phyloP scores from a whole-genome alignment of 179 eudicot species.

The Beta macrorhiza region DNA sequence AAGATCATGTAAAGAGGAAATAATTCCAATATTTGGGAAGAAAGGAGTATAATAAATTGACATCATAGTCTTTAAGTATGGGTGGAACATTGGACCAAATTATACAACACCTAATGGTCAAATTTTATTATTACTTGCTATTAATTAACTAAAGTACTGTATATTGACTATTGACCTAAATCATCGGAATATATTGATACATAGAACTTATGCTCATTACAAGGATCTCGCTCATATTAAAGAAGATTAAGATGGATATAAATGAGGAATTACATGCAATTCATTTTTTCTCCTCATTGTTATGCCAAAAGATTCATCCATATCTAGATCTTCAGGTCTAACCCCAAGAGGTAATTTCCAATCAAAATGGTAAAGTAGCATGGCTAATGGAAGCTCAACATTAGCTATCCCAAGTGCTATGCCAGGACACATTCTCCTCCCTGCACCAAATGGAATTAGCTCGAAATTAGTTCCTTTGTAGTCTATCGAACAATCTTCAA shows the following conservation, averaged over 20 bases:
- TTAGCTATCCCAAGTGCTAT: constrained; percentile 9
- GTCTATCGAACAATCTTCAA: constrained; percentile 14
- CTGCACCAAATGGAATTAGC: constrained; percentile 25
- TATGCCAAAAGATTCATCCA: constrained; percentile 26
- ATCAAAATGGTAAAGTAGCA: constrained; percentile 24
- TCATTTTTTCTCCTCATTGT: constrained; percentile 24
- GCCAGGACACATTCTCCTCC: constrained; percentile 21
- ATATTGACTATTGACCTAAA: no score
- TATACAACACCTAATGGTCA: no score
- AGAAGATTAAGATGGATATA: background rate
- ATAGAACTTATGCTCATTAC: no score
- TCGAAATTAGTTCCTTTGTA: constrained; percentile 21
- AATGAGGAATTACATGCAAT: constrained; percentile 16
- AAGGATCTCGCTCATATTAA: no score
- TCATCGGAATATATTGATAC: no score
- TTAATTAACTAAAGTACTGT: no score
- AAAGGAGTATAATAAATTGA: no score
- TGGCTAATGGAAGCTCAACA: constrained; percentile 20
- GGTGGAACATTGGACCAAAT: no score
- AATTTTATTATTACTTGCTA: no score
- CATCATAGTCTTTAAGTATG: no score
- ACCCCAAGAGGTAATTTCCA: constrained; percentile 20
- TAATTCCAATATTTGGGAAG: no score
- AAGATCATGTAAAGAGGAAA: no score
- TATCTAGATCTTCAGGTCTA: constrained; percentile 27